Evolutionary conservation across 768 basidiomycete species (phyloP), one percentile per base, ranked within the genome.

Genomic region (Chalciporus sphaerocephalus): DNA sequence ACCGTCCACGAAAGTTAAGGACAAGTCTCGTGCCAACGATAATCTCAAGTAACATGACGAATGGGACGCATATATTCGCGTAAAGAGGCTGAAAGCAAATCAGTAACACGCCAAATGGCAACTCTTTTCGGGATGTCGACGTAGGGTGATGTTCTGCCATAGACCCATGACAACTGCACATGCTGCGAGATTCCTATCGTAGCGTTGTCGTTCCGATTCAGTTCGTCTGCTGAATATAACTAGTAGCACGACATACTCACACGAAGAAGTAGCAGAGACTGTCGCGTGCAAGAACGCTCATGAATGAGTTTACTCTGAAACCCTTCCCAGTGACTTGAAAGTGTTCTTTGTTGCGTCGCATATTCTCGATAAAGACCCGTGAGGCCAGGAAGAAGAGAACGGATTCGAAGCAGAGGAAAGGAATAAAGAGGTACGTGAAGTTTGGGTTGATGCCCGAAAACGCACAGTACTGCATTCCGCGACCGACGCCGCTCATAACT

Each of bases 251-350:
- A 28, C 8, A 18, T 2, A 53, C 64, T 44, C 21, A 67, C 65
- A 61, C 49, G 48, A 64, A 59, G 18, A 63, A 65, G 44, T 67
- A 65, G 17, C 59, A 56, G 12, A 65, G 43, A 18, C 63, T 67
- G 27, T 65, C 63, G 17, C 64, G 54, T 0, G 53, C 59, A 36
- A 65, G 32, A 35, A 65, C 28, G 23, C 25, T 25, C 40, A 61
- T 42, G 10, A 66, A 65, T 16, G 59, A 44, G 33, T 52, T 57
- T 8, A 52, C 17, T 25, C 47, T 22, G 9, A 54, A 5, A 9
- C 45, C 39, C 3, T 36, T 50, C 3, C 50, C 43, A 3, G n/a
- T n/a, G n/a, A n/a, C n/a, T n/a, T 40, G 36, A 3, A n/a, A n/a
- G 9, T 18, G 1, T 3, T 42, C 27, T 17, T n/a, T 40, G 8